phyloP scores from a whole-genome alignment of 106 monocot genomes.

The Dioscorea alata region DNA sequence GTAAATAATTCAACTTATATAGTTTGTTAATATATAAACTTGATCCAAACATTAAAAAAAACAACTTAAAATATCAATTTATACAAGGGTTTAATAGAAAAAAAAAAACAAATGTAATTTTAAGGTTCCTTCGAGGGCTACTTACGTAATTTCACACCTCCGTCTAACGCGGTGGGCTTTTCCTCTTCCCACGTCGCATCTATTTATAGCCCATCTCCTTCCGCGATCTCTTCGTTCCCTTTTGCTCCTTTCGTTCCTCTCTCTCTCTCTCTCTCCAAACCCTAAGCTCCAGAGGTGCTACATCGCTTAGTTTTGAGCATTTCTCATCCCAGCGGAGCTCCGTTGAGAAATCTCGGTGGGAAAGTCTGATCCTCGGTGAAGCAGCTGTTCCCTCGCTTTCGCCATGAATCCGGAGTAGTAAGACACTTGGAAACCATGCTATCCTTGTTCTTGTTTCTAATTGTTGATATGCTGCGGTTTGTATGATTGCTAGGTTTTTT shows the following conservation, averaged over 20 bases:
- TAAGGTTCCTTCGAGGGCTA: not conserved
- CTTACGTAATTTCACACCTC: not conserved
- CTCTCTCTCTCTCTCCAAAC: not conserved
- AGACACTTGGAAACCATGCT: constrained; percentile 1
- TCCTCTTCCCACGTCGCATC: constrained; percentile 2
- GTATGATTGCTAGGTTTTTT: not conserved
- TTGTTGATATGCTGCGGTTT: not conserved
- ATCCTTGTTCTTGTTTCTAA: not conserved
- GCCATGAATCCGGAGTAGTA: constrained; percentile 38
- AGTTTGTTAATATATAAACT: no score
- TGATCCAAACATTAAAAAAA: no score
- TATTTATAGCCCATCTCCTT: not conserved
- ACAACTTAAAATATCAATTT: not conserved
- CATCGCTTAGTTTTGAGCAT: not conserved
- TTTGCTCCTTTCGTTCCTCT: not conserved
- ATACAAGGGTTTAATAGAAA: not conserved
- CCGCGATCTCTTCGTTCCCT: not conserved
- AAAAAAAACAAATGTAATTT: not conserved
- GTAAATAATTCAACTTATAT: no score
- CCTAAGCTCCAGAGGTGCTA: not conserved
- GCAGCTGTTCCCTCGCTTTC: not conserved
- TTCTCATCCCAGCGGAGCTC: not conserved
- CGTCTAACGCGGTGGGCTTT: not conserved
- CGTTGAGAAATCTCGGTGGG: constrained; percentile 1
- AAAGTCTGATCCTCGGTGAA: not conserved